A percentile compares a stretch with the other conserved stretches of the same genome.
phyloP scores from a whole-genome alignment of 2,329 filamentous ascomycete species.

The Curvularia lunata region DNA sequence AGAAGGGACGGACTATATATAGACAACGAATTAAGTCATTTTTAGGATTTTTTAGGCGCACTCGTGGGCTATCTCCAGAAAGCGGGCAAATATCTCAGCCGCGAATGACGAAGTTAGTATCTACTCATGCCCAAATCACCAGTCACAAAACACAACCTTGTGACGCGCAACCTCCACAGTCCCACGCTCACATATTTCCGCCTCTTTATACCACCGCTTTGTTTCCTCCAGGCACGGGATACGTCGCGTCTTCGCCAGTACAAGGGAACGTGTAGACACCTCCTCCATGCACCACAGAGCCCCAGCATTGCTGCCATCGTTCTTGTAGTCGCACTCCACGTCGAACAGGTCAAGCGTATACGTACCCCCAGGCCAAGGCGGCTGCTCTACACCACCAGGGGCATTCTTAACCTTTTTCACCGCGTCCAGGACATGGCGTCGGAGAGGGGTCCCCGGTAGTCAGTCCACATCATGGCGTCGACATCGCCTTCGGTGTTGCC shows the following conservation, averaged over 20 bases:
- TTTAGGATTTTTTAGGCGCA: too few relatives aligned
- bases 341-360: neutral
- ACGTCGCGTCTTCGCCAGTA: neutral
- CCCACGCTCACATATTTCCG: neutral
- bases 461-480: constrained; percentile 6
- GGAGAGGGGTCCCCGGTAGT: neutral
- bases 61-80: neutral
- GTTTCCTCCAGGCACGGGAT: neutral
- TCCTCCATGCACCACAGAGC: neutral
- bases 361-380: neutral
- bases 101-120: neutral
- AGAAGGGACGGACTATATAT: too few relatives aligned
- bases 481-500: neutral
- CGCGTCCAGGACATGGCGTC: neutral
- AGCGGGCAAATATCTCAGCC: neutral
- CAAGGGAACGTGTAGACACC: neutral
- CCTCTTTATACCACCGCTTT: too few relatives aligned
- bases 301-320: neutral
- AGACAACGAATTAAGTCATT: too few relatives aligned
- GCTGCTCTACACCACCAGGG: neutral
- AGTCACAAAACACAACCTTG: neutral
- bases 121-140: neutral
- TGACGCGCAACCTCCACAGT: neutral
- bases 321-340: neutral
- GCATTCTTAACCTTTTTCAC: neutral